Evolutionary conservation across 2,329 filamentous ascomycete genomes (phyloP), one percentile per base, ranked within the genome.

Genomic region (Alternaria arborescens): DNA sequence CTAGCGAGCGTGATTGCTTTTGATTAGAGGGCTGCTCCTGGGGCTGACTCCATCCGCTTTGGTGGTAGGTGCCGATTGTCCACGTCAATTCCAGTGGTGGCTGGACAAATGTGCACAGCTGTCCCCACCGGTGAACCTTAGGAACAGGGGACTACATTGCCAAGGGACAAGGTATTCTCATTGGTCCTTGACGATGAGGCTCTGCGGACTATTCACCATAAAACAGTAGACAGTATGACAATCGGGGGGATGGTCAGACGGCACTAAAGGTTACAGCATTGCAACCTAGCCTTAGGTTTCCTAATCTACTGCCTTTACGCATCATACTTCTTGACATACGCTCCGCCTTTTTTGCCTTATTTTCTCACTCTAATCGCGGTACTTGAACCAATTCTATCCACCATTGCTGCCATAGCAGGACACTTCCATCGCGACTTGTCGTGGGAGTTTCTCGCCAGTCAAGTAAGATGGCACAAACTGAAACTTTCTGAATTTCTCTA

Each of bases 151-250:
- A 55, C 42, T 60, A 60, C 44, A 40, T 32, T 34, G 26, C 57
- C 50, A 59, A 51, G 61, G 51, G 38, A 41, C 60, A 57, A 56
- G 54, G 38, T 30, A 36, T 34, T 58, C 52, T 65, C 34, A 68
- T 69, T 63, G 55, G 61, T 59, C 52, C 54, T 20, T 50, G 10
- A 34, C 14, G 20, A 74, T 78, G 76, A 72, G 76, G 76, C 76
- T 78, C 76, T 78, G 76, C 75, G 60, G 26, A 8, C 18, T 58
- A 54, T 57, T 55, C 38, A 68, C 60, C 72, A 76, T 78, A 77
- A 77, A 77, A 69, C 62, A 70, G 24, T 58, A 62, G 50, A 60
- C 54, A 65, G 57, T 48, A 69, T 69, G 67, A 43, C 60, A 62
- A 62, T 53, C 64, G 61, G 52, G 65, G 60, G 40, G 58, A 61